These are phyloP conservation scores for Primulina tabacum DNA, from an alignment of 257 asterid genomes.

Conservation along the genomic window DNA sequence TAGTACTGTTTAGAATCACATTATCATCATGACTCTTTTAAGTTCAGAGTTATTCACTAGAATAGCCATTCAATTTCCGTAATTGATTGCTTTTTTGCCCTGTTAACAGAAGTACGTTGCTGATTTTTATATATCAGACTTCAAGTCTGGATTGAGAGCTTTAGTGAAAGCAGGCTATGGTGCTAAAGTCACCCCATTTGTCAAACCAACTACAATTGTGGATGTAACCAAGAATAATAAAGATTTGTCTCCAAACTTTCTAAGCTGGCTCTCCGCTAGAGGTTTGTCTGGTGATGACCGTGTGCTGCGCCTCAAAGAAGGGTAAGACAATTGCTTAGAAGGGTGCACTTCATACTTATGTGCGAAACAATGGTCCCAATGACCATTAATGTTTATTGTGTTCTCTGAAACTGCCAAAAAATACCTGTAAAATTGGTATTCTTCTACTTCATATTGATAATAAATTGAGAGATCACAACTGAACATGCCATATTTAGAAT, in stretches of 20 bases:
- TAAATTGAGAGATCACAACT: background rate
- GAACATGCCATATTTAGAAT: background rate
- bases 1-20: too few relatives aligned
- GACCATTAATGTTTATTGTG: background rate
- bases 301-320: slow-evolving; percentile 55
- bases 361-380: too few relatives aligned
- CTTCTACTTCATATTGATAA: background rate
- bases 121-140: slow-evolving; percentile 63
- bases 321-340: slow-evolving; percentile 27
- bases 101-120: slow-evolving; percentile 50
- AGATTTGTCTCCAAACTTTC: slow-evolving; percentile 44
- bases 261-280: slow-evolving; percentile 50
- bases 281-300: slow-evolving; percentile 58
- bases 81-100: slow-evolving; percentile 7
- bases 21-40: background rate
- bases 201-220: slow-evolving; percentile 41
- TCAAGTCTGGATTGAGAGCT: slow-evolving; percentile 62
- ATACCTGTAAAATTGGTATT: background rate
- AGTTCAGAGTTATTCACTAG: background rate
- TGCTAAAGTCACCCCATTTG: slow-evolving; percentile 54
- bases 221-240: slow-evolving; percentile 40
- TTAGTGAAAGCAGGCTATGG: slow-evolving; percentile 65
- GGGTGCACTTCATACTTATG: too few relatives aligned
- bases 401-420: background rate
- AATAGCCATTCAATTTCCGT: background rate